phyloP scores from a whole-genome alignment of 73 alveolate species.

The Symbiodinium pilosum region DNA sequence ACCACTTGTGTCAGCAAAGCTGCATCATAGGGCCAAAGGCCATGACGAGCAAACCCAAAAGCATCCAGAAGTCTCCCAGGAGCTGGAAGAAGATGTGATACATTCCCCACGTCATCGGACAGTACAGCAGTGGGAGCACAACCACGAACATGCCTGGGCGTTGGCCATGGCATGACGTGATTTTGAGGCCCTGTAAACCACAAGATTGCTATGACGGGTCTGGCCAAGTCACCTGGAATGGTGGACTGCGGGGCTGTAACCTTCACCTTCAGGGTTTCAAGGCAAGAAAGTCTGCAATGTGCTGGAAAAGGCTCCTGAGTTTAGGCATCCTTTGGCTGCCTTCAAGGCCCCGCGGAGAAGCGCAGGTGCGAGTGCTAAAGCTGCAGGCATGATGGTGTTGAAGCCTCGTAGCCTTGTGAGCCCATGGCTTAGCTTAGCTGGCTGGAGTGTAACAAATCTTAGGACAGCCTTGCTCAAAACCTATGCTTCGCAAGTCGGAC shows the following conservation, averaged over 20 bases:
- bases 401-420: constrained; percentile 80
- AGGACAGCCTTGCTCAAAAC: not conserved
- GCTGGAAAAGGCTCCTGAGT: no score
- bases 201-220: not conserved
- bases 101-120: constrained; percentile 90
- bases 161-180: not conserved
- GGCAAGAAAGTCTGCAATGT: not conserved
- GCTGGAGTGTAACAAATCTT: not conserved
- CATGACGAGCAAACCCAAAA: constrained; percentile 69
- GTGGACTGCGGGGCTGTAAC: constrained; percentile 83
- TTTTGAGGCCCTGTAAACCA: no score
- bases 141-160: constrained; percentile 14
- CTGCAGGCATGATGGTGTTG: constrained; percentile 92
- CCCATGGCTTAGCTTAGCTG: not conserved
- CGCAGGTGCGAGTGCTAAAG: constrained; percentile 59
- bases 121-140: constrained; percentile 38
- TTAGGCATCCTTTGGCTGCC: not conserved
- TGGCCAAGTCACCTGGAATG: constrained; percentile 36
- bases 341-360: constrained; percentile 69
- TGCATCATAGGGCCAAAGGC: constrained; percentile 69
- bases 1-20: not conserved
- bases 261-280: not conserved
- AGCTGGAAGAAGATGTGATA: constrained; percentile 74
- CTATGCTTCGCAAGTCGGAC: not conserved
- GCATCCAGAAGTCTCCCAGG: constrained; percentile 71